These are phyloP conservation scores for Gamarada debralockiae DNA, from an alignment of 495 filamentous ascomycete genomes.

Conservation along the genomic window DNA sequence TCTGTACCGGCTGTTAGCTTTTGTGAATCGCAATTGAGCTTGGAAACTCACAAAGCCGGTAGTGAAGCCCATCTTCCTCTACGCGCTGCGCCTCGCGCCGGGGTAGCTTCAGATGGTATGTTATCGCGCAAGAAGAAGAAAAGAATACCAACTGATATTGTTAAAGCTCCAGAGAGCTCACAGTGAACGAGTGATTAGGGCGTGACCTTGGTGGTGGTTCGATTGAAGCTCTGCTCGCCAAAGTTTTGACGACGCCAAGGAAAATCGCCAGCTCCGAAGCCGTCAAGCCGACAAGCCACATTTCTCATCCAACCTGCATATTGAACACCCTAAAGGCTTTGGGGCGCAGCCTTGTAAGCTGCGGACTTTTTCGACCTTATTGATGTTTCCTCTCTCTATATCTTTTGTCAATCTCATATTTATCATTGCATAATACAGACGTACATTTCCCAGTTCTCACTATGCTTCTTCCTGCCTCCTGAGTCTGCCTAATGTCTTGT, in stretches of 20 bases:
- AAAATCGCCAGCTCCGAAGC: no score
- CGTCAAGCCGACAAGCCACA: no score
- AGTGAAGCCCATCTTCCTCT: conserved; percentile 65
- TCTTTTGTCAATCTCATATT: no score
- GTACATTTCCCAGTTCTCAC: no score
- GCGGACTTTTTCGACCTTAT: no score
- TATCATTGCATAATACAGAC: no score
- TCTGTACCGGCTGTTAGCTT: conserved; percentile 36
- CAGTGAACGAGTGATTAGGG: neutral
- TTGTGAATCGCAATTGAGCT: conserved; percentile 16
- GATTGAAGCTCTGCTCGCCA: conserved; percentile 8
- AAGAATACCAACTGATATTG: conserved; percentile 9
- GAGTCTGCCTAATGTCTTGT: no score
- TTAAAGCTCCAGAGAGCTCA: conserved; percentile 14
- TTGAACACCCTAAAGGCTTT: no score
- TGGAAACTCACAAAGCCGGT: conserved; percentile 69
- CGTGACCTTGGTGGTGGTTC: conserved; percentile 4
- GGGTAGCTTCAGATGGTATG: neutral
- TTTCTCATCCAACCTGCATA: no score
- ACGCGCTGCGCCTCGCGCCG: conserved; percentile 13
- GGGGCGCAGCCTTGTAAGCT: no score
- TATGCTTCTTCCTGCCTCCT: no score
- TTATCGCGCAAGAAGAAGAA: neutral
- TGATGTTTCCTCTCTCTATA: no score
- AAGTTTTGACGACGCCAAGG: conserved; percentile 7